Base-by-base conservation (phyloP, 305 asterid genomes). In the Fraxinus nigra region DNA sequence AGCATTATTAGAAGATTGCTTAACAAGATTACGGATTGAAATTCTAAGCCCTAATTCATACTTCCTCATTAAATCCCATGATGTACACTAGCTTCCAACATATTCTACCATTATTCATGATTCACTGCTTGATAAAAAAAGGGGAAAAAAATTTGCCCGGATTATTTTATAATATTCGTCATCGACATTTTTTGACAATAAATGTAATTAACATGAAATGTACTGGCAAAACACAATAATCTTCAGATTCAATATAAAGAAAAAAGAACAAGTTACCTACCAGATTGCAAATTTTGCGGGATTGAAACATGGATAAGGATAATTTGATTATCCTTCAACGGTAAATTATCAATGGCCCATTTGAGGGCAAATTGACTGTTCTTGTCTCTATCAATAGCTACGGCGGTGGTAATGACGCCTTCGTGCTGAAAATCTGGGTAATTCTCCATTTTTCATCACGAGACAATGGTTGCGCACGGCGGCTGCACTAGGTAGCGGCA, bases 351-450 rank as follows among this genome's bases (percentile, higher is more conserved):
- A 59, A 92, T 77, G 24, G 94, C 94, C 99, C 99, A 95, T 89
- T 85, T 94, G 13, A 95, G 97, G 26, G 97, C 94, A 72, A 78
- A 72, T 76, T 87, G 97, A 89, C 99, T 93, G 87, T 92, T 93
- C 90, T 89, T 93, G 88, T 93, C 98, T 70, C 83, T 90, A 82
- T 95, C 97, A 26, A 93, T 89, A 20, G 95, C 97, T 43, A 93
- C 95, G 9, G 94, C 96, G 8, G 94, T 83, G 35, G 87, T 34
- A 32, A 70, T 16, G 16, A 54, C 43, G 16, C 28, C 59, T 34
- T 82, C 63, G 9, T 86, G 93, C 18, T 84, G 88, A 9, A 14
- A 78, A 65, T 7, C 76, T 70, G 75, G 43, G 75, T 7, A 3
- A 20, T 37, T 72, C 56, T 85, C 59, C 85, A 86, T 80, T 0